Base-by-base conservation (phyloP, 805 yeast species). In the Priceomyces haplophilus region DNA sequence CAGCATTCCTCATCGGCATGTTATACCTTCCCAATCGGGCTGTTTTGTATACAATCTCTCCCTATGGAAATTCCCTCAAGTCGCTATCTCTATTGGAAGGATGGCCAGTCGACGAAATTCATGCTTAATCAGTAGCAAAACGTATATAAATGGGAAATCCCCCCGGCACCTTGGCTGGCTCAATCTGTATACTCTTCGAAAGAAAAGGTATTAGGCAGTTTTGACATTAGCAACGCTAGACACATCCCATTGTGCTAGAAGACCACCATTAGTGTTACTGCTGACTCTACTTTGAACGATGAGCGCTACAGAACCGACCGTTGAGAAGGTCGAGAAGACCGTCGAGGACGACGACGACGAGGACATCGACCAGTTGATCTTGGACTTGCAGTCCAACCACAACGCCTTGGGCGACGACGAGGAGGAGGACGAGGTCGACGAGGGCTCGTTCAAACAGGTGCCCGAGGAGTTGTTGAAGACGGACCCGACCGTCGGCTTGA, bases 381-480 rank as follows among this genome's bases (percentile, higher is more conserved):
- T 79, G 51, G 96, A 88, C 60, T 75, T 88, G 59, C 95, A 88
- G 72, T 80, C 85, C 52, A 70, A 82, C 67, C 75, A 73, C 52
- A 80, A 76, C 54, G 59, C 61, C 43, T 76, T 55, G 34, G 80
- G 63, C 17, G 78, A 66, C 13, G 82, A 73, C n/a, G 84, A 77
- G 40, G 84, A 77, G 40, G 79, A 70, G 34, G 72, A 62, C n/a
- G 69, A 56, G 36, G 62, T 44, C 27, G 66, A 59, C 32, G 54
- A 54, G 20, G 59, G 60, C 43, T 57, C 74, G 20, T 69, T 69
- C 66, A 80, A 83, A 68, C 85, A 85, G 47, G 88, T 88, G 41
- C 95, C 96, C 43, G 96, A 88, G 58, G 93, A 85, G 61, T 69
- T 85, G 53, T 76, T 88, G 59, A 83, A 85, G 68, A 88, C 96